Base-by-base conservation (phyloP, 306 rosid species). In the Lithocarpus polystachyus region DNA sequence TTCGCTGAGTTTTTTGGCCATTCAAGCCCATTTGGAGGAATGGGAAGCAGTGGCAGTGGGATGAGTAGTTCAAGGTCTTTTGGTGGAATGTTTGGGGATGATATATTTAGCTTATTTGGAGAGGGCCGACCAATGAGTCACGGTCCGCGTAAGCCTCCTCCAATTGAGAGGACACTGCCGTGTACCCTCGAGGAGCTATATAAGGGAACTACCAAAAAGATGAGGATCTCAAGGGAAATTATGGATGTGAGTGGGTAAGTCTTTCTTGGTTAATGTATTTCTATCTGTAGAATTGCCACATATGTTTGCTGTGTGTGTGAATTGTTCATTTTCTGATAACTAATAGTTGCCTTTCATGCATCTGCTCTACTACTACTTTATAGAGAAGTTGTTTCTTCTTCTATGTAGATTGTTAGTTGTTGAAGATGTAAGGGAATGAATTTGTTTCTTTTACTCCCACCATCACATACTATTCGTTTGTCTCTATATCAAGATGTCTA, bases 141-240 rank as follows among this genome's bases (percentile, higher is more conserved):
- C 19, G 93, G 85, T 22, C 98, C 88, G 7, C 85, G 89, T 7
- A 93, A 91, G 82, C 95, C 93, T 12, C 48, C 90, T 73, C 87
- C 95, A 0, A 89, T 91, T 12, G 95, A 93, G 82, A 89, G 52
- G 3, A 84, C 82, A 24, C 57, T 93, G 56, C 89, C 93, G 0
- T 94, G 97, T 83, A 89, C 84, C 85, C 92, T 93, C 74, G 97
- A 93, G 81, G 97, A 93, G 69, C 93, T 93, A 26, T 93, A 86
- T 24, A 93, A 88, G 77, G 98, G 97, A 1, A 90, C 89, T 45
- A 89, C 92, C n/a, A 91, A 86, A 77, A 91, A 89, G 88, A 90
- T 93, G 98, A 93, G 90, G 78, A 90, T 93, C 80, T 91, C 97
- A 9, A 86, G 97, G 67, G 91, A 84, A 75, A 88, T 94, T 82